Conservation (phyloP, 2,329 filamentous ascomycete genomes). For the Aureobasidium lini region DNA sequence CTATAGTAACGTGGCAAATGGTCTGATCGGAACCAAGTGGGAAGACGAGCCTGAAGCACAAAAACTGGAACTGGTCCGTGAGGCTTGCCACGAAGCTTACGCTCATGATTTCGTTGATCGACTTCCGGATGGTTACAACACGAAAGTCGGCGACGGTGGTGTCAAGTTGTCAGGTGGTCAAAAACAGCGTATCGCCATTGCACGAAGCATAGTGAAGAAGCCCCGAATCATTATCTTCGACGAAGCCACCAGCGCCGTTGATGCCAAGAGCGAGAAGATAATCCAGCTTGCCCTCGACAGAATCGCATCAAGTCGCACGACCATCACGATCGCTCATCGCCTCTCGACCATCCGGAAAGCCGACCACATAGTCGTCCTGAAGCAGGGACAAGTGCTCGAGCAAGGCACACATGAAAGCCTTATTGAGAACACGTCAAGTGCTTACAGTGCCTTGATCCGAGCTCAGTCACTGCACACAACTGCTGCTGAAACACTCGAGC, state of each 20-base stretch:
- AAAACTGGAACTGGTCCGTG: slow-evolving; percentile 69
- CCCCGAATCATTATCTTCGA: slow-evolving; percentile 94
- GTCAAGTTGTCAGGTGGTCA: slow-evolving; percentile 93
- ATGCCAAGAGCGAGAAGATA: slow-evolving; percentile 92
- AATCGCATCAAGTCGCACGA: slow-evolving; percentile 81
- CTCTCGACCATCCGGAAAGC: slow-evolving; percentile 94
- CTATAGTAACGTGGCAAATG: slow-evolving; percentile 65
- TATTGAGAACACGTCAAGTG: background rate
- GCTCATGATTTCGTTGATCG: slow-evolving; percentile 77
- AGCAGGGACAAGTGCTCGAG: slow-evolving; percentile 35
- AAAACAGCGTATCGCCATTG: slow-evolving; percentile 96
- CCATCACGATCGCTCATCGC: slow-evolving; percentile 93
- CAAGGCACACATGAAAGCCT: slow-evolving; percentile 30
- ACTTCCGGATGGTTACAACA: slow-evolving; percentile 80
- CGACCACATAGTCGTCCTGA: slow-evolving; percentile 70
- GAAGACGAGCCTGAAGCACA: slow-evolving; percentile 59
- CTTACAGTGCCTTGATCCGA: background rate
- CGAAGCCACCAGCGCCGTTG: slow-evolving; percentile 87
- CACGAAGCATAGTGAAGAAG: slow-evolving; percentile 65
- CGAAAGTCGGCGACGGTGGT: slow-evolving; percentile 83
- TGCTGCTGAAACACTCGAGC: background rate
- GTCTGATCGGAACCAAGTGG: slow-evolving; percentile 22
- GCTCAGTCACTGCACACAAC: background rate
- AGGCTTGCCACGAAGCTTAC: slow-evolving; percentile 87
- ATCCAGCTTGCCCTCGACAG: slow-evolving; percentile 83